Evolutionary conservation across 2,329 filamentous ascomycete genomes (phyloP).

Genomic region (Colletotrichum higginsianum): DNA sequence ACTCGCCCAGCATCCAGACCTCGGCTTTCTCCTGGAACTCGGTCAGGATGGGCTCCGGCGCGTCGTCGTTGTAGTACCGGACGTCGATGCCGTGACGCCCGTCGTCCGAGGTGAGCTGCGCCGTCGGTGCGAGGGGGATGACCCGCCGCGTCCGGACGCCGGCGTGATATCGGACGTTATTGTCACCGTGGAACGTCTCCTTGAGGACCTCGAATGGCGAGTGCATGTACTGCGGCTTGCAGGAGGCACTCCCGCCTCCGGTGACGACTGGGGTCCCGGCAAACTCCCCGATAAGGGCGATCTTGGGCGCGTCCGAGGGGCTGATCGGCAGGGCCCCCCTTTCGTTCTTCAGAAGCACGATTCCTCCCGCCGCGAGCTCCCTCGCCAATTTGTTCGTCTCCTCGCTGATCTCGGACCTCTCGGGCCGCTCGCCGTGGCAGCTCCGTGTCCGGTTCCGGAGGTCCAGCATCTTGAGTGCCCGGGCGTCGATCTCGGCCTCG

Average conservation of each 20-base stretch:
- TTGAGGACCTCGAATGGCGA: constrained; percentile 35
- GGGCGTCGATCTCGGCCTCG: constrained; percentile 37
- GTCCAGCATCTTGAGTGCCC: constrained; percentile 41
- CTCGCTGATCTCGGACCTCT: constrained; percentile 36
- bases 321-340: constrained; percentile 20
- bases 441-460: constrained; percentile 34
- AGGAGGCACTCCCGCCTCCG: constrained; percentile 36
- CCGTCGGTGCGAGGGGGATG: constrained; percentile 33
- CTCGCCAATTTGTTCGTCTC: constrained; percentile 41
- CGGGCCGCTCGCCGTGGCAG: constrained; percentile 29
- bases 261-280: constrained; percentile 25
- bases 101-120: constrained; percentile 28
- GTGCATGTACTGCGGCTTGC: constrained; percentile 38
- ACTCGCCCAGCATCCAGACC: constrained; percentile 45
- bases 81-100: constrained; percentile 41
- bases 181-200: not conserved
- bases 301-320: not conserved
- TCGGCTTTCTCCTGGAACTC: constrained; percentile 42
- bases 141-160: constrained; percentile 38
- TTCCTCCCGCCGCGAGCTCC: constrained; percentile 41
- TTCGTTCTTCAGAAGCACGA: constrained; percentile 44
- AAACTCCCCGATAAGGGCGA: constrained; percentile 35
- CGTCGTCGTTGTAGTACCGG: constrained; percentile 42
- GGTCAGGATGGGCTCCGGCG: constrained; percentile 20
- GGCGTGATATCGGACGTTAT: constrained; percentile 6